Evolutionary conservation across 2,329 filamentous ascomycete species (phyloP).

Genomic region (Scedosporium aurantiacum): DNA sequence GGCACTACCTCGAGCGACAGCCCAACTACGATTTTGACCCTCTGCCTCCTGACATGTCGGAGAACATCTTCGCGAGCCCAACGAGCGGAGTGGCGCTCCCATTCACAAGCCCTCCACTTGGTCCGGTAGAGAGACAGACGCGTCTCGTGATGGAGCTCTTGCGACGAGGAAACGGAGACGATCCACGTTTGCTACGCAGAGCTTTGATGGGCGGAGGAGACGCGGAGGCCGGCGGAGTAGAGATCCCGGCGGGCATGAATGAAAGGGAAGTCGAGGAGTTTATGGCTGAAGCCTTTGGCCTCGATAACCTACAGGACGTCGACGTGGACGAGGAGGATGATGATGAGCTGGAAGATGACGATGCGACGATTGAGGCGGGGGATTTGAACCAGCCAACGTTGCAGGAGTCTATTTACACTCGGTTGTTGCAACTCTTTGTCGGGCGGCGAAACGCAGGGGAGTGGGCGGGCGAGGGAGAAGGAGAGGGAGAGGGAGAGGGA

Average conservation of each 20-base stretch:
- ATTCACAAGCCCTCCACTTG: slow-evolving; percentile 19
- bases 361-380: background rate
- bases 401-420: slow-evolving; percentile 1
- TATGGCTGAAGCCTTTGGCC: background rate
- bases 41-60: slow-evolving; percentile 53
- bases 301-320: too few relatives aligned
- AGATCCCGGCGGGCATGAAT: background rate
- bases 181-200: background rate
- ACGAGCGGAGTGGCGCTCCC: slow-evolving; percentile 28
- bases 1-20: slow-evolving; percentile 48
- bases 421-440: background rate
- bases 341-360: slow-evolving; percentile 1
- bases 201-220: background rate
- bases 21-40: slow-evolving; percentile 73
- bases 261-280: background rate
- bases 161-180: slow-evolving; percentile 6
- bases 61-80: slow-evolving; percentile 36
- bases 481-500: slow-evolving; percentile 5
- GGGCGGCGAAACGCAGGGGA: slow-evolving; percentile 9
- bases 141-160: background rate
- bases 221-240: background rate
- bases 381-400: background rate
- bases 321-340: background rate
- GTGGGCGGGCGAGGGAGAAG: slow-evolving; percentile 10
- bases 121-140: too few relatives aligned